A percentile compares a stretch with the other conserved stretches of the same genome.
phyloP scores from a whole-genome alignment of 2,329 filamentous ascomycete species.

The Plectosphaerella plurivora region DNA sequence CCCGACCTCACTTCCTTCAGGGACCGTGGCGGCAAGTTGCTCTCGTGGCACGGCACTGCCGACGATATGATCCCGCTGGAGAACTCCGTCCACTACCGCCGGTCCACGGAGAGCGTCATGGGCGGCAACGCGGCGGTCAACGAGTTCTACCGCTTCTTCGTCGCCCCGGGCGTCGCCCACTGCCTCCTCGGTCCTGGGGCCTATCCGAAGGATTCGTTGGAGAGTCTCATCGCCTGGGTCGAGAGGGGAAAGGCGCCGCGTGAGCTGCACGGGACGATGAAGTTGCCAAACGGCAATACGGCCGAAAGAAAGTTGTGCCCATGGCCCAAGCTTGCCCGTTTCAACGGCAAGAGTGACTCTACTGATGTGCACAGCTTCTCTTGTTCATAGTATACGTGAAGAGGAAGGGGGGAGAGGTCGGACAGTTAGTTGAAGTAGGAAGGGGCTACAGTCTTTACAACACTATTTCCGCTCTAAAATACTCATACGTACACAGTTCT shows the following conservation, averaged over 20 bases:
- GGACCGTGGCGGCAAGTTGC: constrained; percentile 31
- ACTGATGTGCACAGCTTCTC: background rate
- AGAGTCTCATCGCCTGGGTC: background rate
- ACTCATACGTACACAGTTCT: background rate
- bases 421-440: background rate
- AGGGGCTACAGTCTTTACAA: background rate
- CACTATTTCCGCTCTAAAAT: background rate
- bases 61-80: constrained; percentile 29
- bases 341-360: background rate
- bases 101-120: constrained; percentile 29
- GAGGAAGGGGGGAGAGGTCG: background rate
- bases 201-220: background rate
- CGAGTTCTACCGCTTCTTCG: constrained; percentile 46
- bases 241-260: background rate
- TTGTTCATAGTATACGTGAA: background rate
- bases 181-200: constrained; percentile 23
- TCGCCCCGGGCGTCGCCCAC: constrained; percentile 46
- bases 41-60: constrained; percentile 34
- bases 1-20: constrained; percentile 23
- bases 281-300: background rate
- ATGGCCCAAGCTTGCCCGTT: background rate
- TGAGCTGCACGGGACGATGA: background rate
- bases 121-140: constrained; percentile 12
- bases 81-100: constrained; percentile 25
- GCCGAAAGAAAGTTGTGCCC: background rate